Evolutionary conservation across 108 stramenopile genomes (phyloP), one percentile per base, ranked within the genome.

Genomic region (Asterionellopsis glacialis): DNA sequence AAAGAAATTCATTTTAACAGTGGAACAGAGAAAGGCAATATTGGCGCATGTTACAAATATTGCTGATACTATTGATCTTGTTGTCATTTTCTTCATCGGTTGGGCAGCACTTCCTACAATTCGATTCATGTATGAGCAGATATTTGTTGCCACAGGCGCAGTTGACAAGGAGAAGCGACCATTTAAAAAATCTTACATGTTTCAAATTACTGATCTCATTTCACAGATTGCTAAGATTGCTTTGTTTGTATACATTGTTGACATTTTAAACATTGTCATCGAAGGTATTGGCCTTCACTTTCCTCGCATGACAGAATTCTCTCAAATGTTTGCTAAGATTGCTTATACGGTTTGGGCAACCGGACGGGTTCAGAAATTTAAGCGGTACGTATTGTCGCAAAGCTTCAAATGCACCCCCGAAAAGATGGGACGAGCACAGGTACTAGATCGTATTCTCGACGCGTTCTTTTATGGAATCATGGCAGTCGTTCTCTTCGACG

Each of bases 401-500:
- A 33, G 33, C 33, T 33, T 33, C 33, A 33, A 33, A 7, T 33
- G 33, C 33, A 33, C 33, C 33, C 33, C 33, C 33, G 33, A 33
- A 7, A 33, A 33, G 33, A 33, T 33, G 16, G 56, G 40, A 11
- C 28, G 56, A 16, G 39, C 18, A 26, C 2, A 41, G 56, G n/a
- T 57, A 27, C 5, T 41, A 5, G 41, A 59, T 62, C 65, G 48
- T 12, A 21, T 73, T 43, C 21, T 58, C 41, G 60, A 73, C 41
- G 55, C 60, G 14, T 7, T 66, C 23, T 67, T 73, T n/a, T 54
- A 59, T 33, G 42, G 25, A 14, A 13, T 27, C 24, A 38, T 49
- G 19, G 26, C 18, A 12, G 19, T 67, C 44, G 22, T 39, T 11
- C 42, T 73, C 28, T n/a, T 67, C 21, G 72, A 67, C 41, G 40